Evolutionary conservation across 176 grass and related monocot genomes (phyloP).

Genomic region (Paspalum notatum): DNA sequence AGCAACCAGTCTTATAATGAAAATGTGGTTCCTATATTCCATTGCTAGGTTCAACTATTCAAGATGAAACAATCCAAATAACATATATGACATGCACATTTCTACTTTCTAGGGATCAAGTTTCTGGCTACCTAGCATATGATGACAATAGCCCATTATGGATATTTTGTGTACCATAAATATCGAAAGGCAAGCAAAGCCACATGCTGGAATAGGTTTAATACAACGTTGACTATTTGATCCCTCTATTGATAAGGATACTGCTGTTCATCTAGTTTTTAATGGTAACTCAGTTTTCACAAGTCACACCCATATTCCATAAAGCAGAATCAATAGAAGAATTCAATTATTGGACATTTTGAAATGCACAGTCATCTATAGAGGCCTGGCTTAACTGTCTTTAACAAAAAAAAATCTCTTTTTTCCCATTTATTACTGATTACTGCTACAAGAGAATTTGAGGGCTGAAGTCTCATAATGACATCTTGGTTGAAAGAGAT

Average conservation of each 20-base stretch:
- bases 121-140: not conserved
- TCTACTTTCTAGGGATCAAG: not conserved
- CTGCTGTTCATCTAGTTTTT: conserved; percentile 3
- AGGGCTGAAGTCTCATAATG: not conserved
- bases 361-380: not conserved
- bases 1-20: not conserved
- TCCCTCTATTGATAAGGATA: not conserved
- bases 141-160: conserved; percentile 7
- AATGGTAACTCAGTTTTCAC: conserved; percentile 17
- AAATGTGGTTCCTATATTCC: not conserved
- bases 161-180: not conserved
- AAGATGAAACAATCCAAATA: not conserved
- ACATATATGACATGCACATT: conserved; percentile 5
- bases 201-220: conserved; percentile 2
- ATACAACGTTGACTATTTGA: conserved; percentile 2
- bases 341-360: conserved; percentile 23
- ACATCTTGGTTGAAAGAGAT: not conserved
- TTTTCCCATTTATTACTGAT: not conserved
- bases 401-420: conserved; percentile 5
- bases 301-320: not conserved
- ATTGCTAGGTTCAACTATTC: conserved; percentile 24
- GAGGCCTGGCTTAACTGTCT: not conserved
- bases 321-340: conserved; percentile 19
- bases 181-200: conserved; percentile 24
- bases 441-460: not conserved